Evolutionary conservation across 345 rosid species (phyloP), one percentile per base, ranked within the genome.

Genomic region (Eucalyptus erythrocorys): DNA sequence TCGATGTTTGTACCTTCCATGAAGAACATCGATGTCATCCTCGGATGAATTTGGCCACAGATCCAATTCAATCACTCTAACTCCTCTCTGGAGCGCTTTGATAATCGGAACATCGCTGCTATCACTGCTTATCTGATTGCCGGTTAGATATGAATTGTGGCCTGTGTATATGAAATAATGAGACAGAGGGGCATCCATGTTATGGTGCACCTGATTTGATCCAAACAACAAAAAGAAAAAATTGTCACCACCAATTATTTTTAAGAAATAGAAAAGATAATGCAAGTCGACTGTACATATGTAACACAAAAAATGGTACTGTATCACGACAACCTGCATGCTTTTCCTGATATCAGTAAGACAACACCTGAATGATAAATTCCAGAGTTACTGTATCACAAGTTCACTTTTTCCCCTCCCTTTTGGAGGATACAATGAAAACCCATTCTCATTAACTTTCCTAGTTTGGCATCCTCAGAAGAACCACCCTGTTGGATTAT

Each of bases 81-180:
- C 98, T 32, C 98, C 98, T 84, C 66, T 89, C 84, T 48, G 26
- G 45, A 97, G 90, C 88, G 99, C 97, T 32, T 90, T 88, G 51
- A 91, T 92, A 68, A 97, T 97, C 2, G 99, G 98, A 50, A 90
- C 93, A 7, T 85, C 91, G 87, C 97, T 94, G 92, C 98, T 93
- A 32, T 90, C 61, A 45, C 98, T 97, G 90, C 92, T 93, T 13
- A 97, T 57, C 87, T 97, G 97, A 88, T 97, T 95, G 49, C 99
- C 97, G 6, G 97, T 96, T 89, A 96, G 91, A 93, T 95, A 95
- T 30, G 99, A 95, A 91, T 97, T 97, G 89, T 97, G 99, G 89
- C 99, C 97, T 14, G 99, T 95, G 93, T 89, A 95, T 89, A 97
- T 68, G 93, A 90, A 95, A 91, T 96, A 96, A 93, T 96, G 99